Conservation (phyloP, 2,329 filamentous ascomycete species). For the Neonectria faginata region DNA sequence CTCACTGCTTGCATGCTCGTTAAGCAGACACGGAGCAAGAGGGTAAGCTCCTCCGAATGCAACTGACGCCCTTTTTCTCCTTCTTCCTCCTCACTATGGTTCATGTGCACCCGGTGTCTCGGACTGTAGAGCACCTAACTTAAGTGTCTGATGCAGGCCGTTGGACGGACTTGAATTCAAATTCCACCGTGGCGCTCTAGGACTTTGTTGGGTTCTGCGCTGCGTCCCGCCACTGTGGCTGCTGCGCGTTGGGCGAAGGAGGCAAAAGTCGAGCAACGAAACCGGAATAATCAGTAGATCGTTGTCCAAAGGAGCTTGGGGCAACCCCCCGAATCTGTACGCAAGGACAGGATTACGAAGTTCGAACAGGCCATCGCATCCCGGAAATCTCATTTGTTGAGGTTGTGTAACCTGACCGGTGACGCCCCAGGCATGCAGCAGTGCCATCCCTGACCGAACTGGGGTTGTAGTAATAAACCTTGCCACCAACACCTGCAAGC, state of each 20-base stretch:
- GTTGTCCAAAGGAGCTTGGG: neutral
- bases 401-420: slow-evolving; percentile 40
- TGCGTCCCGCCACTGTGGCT: slow-evolving; percentile 11
- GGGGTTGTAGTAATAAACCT: slow-evolving; percentile 13
- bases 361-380: slow-evolving; percentile 16
- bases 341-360: neutral
- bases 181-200: neutral
- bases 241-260: slow-evolving; percentile 3
- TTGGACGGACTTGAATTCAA: neutral
- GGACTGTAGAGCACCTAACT: neutral
- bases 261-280: neutral
- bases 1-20: neutral
- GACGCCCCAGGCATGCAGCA: slow-evolving; percentile 27
- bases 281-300: neutral
- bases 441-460: slow-evolving; percentile 25
- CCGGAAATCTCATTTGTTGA: slow-evolving; percentile 12
- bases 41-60: slow-evolving; percentile 24
- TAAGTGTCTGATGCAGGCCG: slow-evolving; percentile 6
- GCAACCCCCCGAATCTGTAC: neutral
- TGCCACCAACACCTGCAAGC: slow-evolving; percentile 12
- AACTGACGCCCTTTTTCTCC: neutral
- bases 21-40: neutral
- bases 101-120: slow-evolving; percentile 9
- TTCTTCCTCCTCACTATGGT: slow-evolving; percentile 1
- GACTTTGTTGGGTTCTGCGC: neutral